Conservation (phyloP, 805 yeast genomes). For the Isabelozyma gotoi region DNA sequence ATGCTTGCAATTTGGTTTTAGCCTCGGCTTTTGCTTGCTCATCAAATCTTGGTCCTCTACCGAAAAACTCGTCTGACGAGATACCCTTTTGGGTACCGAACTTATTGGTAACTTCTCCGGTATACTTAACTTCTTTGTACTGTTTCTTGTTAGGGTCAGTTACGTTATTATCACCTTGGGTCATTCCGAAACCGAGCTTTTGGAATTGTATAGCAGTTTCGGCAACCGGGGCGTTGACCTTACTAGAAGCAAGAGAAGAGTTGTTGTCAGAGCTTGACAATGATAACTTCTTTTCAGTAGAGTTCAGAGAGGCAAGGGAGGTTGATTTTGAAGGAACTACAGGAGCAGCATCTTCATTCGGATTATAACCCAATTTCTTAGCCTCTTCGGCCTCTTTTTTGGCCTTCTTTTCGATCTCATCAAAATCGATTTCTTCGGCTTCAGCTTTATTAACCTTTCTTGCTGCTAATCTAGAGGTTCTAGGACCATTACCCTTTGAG, state of each 20-base stretch:
- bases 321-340: slow-evolving; percentile 6
- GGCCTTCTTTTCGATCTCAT: slow-evolving; percentile 72
- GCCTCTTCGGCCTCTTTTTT: slow-evolving; percentile 77
- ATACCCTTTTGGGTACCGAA: slow-evolving; percentile 91
- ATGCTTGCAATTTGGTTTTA: slow-evolving; percentile 71
- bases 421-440: slow-evolving; percentile 52
- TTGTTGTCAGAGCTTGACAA: neutral
- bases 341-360: slow-evolving; percentile 21
- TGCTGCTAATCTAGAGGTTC: slow-evolving; percentile 55
- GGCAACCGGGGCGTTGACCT: slow-evolving; percentile 29
- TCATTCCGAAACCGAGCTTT: slow-evolving; percentile 89
- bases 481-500: slow-evolving; percentile 50
- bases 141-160: slow-evolving; percentile 26
- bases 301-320: slow-evolving; percentile 3
- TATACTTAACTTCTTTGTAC: slow-evolving; percentile 59
- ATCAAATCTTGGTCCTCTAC: slow-evolving; percentile 78
- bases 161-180: slow-evolving; percentile 56
- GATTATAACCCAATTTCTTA: slow-evolving; percentile 52
- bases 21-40: slow-evolving; percentile 80
- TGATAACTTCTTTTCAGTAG: slow-evolving; percentile 7
- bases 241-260: neutral
- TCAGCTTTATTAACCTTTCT: slow-evolving; percentile 50
- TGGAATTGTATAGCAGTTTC: slow-evolving; percentile 70
- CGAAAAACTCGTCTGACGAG: slow-evolving; percentile 93
- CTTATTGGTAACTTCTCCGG: slow-evolving; percentile 73